Evolutionary conservation across 2,329 filamentous ascomycete genomes (phyloP).

Genomic region (Mollisiaceae sp.): DNA sequence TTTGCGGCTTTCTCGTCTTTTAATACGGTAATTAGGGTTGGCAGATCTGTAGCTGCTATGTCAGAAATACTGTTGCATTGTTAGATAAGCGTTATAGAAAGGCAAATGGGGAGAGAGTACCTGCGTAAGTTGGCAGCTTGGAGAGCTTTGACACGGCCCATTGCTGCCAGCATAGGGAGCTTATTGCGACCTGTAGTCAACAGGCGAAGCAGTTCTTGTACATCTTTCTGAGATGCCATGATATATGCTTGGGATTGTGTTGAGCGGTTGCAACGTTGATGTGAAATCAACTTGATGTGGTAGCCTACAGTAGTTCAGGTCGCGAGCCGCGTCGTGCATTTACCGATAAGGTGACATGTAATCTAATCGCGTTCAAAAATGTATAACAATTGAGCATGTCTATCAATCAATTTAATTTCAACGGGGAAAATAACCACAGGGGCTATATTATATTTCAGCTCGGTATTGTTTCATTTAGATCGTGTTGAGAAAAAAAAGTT

Average conservation of each 20-base stretch:
- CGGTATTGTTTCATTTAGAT: not conserved
- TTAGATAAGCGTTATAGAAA: conserved; percentile 11
- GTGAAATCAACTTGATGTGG: not conserved
- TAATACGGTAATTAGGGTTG: conserved; percentile 33
- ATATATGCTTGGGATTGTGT: not conserved
- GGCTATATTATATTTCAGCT: not conserved
- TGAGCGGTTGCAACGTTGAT: not conserved
- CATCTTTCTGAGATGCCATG: conserved; percentile 61
- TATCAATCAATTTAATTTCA: not conserved
- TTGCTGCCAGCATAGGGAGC: conserved; percentile 62
- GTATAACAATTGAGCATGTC: not conserved
- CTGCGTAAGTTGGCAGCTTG: conserved; percentile 60
- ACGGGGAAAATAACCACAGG: not conserved
- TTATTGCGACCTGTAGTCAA: conserved; percentile 59
- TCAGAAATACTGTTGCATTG: conserved; percentile 37
- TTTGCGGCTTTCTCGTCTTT: conserved; percentile 42
- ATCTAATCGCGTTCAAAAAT: not conserved
- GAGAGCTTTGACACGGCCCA: conserved; percentile 62
- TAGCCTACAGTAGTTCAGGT: not conserved
- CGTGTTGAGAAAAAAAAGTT: not conserved
- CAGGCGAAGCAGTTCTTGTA: conserved; percentile 65
- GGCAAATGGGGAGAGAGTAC: conserved; percentile 45
- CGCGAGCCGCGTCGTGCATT: not conserved
- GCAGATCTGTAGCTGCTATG: conserved; percentile 36
- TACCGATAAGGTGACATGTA: not conserved